Conservation (phyloP, 202 grass and related monocot species). For the Digitaria exilis region DNA sequence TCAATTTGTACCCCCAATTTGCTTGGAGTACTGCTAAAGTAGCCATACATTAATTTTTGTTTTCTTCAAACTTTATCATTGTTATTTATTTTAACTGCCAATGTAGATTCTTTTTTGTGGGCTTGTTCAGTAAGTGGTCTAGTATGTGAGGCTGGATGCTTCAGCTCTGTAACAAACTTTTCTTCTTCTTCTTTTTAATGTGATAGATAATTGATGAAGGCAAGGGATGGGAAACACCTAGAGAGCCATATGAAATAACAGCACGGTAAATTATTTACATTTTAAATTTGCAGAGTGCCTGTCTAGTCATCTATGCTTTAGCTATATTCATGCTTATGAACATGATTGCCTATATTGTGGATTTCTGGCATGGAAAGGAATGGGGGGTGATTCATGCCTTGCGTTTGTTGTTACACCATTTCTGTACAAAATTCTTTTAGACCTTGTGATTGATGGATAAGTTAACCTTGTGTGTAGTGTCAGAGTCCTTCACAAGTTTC, state of each 20-base stretch:
- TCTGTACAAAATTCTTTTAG: slow-evolving; percentile 5
- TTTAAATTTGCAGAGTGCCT: slow-evolving; percentile 26
- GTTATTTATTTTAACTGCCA: slow-evolving; percentile 4
- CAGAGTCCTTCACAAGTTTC: too few relatives aligned
- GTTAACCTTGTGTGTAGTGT: too few relatives aligned
- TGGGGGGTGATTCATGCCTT: background rate
- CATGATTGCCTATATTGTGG: slow-evolving; percentile 13
- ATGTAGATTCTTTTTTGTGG: slow-evolving; percentile 27
- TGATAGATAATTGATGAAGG: slow-evolving; percentile 83
- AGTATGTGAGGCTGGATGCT: slow-evolving; percentile 26
- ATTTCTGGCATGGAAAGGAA: slow-evolving; percentile 28
- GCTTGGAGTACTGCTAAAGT: background rate
- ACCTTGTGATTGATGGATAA: background rate
- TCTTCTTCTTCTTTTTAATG: slow-evolving; percentile 34
- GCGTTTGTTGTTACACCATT: slow-evolving; percentile 11
- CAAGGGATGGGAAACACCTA: slow-evolving; percentile 95
- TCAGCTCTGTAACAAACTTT: background rate
- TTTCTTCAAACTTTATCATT: background rate
- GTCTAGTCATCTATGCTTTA: background rate
- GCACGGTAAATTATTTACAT: slow-evolving; percentile 54
- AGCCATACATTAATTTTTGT: background rate
- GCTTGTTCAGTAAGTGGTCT: slow-evolving; percentile 9
- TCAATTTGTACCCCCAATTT: background rate
- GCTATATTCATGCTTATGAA: background rate
- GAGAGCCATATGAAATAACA: slow-evolving; percentile 96